These are phyloP conservation scores for Kwoniella newhampshirensis DNA, from an alignment of 768 basidiomycete species.

Conservation along the genomic window DNA sequence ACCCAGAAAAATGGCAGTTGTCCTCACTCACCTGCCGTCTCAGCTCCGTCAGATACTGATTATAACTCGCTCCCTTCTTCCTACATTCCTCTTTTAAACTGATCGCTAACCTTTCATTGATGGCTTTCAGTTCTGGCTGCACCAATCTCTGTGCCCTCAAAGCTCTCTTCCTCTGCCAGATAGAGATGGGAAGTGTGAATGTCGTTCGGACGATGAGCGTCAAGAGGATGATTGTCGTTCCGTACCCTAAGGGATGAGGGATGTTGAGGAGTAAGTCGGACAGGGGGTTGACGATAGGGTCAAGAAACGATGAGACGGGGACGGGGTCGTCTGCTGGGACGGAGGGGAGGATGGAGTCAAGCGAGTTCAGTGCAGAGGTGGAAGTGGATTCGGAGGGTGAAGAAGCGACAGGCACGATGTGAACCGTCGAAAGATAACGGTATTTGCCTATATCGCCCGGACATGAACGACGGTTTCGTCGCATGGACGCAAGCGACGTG, in stretches of 20 bases:
- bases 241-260: conserved; percentile 37
- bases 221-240: conserved; percentile 49
- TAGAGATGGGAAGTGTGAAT: conserved; percentile 50
- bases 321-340: conserved; percentile 10
- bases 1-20: too few species aligned
- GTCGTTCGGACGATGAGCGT: conserved; percentile 47
- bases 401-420: not conserved
- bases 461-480: too few species aligned
- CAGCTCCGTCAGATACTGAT: conserved; percentile 49
- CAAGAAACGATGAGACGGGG: conserved; percentile 8
- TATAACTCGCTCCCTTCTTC: conserved; percentile 42
- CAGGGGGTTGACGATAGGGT: conserved; percentile 29
- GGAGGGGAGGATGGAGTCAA: not conserved
- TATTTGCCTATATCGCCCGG: too few species aligned
- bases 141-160: conserved; percentile 43
- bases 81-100: conserved; percentile 44
- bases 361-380: not conserved
- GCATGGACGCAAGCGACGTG: too few species aligned
- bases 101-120: conserved; percentile 42
- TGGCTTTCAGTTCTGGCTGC: conserved; percentile 42
- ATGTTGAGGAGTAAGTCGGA: conserved; percentile 38
- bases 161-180: conserved; percentile 51
- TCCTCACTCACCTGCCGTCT: conserved; percentile 39
- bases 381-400: not conserved
- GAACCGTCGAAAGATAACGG: not conserved